Evolutionary conservation across 2,329 filamentous ascomycete species (phyloP).

Genomic region (Byssothecium circinans): DNA sequence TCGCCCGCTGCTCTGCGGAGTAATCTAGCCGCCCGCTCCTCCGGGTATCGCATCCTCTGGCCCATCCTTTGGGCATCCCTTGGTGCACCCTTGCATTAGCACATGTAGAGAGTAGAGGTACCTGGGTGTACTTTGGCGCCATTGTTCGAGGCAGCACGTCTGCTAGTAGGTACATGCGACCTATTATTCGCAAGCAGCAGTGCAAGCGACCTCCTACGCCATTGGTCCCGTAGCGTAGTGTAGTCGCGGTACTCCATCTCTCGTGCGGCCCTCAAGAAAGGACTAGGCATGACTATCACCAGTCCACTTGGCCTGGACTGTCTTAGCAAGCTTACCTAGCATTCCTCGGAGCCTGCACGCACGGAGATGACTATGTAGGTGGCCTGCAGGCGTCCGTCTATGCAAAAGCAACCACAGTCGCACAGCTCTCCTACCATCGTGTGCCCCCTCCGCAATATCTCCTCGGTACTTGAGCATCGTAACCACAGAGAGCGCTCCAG

Average conservation of each 20-base stretch:
- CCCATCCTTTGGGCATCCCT: neutral
- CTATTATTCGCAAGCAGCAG: neutral
- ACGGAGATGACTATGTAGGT: conserved; percentile 10
- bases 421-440: no score
- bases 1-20: conserved; percentile 4
- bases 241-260: conserved; percentile 3
- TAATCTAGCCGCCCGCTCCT: conserved; percentile 11
- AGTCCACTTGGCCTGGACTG: no score
- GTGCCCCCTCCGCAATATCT: no score
- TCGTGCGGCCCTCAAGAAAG: neutral
- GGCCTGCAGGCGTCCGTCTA: no score
- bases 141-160: no score
- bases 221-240: conserved; percentile 14
- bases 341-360: neutral
- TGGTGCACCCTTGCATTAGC: no score
- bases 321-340: neutral
- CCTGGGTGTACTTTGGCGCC: no score
- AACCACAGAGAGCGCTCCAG: neutral
- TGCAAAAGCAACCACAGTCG: neutral
- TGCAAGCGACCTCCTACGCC: neutral
- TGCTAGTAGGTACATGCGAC: no score
- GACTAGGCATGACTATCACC: no score
- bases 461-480: neutral
- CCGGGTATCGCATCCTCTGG: conserved; percentile 17
- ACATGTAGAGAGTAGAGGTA: no score